Evolutionary conservation across 164 flowering plant genomes (phyloP), one percentile per base, ranked within the genome.

Genomic region (Magnolia kwangsiensis): DNA sequence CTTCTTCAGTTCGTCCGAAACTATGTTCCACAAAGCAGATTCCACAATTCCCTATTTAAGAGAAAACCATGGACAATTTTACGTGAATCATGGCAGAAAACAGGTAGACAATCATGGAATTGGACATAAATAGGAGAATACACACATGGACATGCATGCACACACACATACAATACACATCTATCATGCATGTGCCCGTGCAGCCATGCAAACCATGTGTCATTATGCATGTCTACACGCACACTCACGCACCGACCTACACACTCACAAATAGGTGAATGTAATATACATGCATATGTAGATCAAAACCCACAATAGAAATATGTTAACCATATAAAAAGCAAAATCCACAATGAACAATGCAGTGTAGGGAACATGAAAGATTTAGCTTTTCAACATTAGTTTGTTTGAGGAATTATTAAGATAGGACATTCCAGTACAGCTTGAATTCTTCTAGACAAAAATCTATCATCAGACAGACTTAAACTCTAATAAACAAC

Each of bases 1-100:
- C 72, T 84, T 93, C 50, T 81, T 80, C 55, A 93, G 75, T 83
- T 95, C 98, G 88, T 91, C 94, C 63, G 90, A 84, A 75, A 93
- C 89, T 72, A 95, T 91, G 79, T 85, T 88, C 81, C 87, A 78
- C 73, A 91, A 81, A 77, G 90, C 83, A 76, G 91, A 79, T 72
- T 81, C 81, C 76, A 95, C 78, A 19, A 83, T 69, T 27, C 86
- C 95, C 97, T 92, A 83, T 73, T 80, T 61, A 51, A 37, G 73
- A 18, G 8, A 64, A 55, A 72, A 29, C 67, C 5, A 66, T 27
- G 31, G 50, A 66, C 23, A 65, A 64, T 23, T 21, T 8, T 8
- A 8, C 2, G n/a, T 27, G 7, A 19, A 6, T 37, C 16, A 14
- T 11, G 18, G 61, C 61, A 13, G 61, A 55, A 55, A 55, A 55